These are phyloP conservation scores for Didymosphaeria variabile DNA, from an alignment of 2,329 filamentous ascomycete species.

Conservation along the genomic window DNA sequence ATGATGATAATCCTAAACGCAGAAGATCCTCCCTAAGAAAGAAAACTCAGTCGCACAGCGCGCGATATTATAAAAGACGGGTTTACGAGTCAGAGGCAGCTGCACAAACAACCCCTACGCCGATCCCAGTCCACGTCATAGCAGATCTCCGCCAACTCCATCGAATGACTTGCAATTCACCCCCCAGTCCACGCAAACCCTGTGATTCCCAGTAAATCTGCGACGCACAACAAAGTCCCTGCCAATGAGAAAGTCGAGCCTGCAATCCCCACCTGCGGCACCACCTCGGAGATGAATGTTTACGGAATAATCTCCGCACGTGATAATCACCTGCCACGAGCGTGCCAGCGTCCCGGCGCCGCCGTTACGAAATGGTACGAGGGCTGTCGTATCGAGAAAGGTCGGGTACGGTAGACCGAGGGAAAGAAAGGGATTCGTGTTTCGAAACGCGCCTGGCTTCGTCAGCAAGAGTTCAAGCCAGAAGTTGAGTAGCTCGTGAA, in stretches of 20 bases:
- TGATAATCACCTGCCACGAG: conserved; percentile 10
- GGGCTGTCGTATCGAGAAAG: background rate
- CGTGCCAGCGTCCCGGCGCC: conserved; percentile 9
- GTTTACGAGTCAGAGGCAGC: conserved; percentile 1
- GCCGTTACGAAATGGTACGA: conserved; percentile 8
- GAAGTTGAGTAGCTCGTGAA: background rate
- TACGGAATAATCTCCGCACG: conserved; percentile 11
- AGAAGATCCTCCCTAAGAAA: background rate
- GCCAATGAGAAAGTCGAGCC: conserved; percentile 8
- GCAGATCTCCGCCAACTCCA: conserved; percentile 5
- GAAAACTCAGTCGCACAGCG: background rate
- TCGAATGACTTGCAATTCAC: conserved; percentile 3
- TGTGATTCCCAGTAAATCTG: conserved; percentile 6
- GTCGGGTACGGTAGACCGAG: background rate
- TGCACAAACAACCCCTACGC: conserved; percentile 14
- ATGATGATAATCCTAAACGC: background rate
- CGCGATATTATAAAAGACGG: background rate
- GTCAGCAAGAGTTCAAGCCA: conserved; percentile 1
- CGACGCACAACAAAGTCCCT: background rate
- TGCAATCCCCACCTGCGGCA: conserved; percentile 2
- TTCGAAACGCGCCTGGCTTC: conserved; percentile 3
- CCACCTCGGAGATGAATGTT: conserved; percentile 12
- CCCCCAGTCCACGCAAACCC: conserved; percentile 19
- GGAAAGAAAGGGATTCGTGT: background rate
- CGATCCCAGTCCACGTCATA: conserved; percentile 14